phyloP scores from a whole-genome alignment of 2,329 filamentous ascomycete genomes.

The Talaromyces sp. region DNA sequence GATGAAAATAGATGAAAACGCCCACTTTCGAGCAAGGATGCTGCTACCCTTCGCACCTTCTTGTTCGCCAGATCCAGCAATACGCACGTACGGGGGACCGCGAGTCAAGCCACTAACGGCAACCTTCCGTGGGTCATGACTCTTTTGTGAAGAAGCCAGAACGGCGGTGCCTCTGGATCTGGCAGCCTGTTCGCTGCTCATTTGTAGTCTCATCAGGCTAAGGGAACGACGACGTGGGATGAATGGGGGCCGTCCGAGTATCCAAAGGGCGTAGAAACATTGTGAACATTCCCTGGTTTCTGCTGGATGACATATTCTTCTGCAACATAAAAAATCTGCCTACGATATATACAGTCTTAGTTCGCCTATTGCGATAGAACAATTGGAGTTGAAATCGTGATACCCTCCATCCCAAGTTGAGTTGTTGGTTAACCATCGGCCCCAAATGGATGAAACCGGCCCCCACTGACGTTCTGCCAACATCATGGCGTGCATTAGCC shows the following conservation, averaged over 20 bases:
- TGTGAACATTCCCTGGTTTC: background rate
- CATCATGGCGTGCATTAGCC: constrained; percentile 11
- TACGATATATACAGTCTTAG: background rate
- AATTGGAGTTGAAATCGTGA: background rate
- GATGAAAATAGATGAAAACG: background rate
- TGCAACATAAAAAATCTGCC: background rate
- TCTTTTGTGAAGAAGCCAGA: background rate
- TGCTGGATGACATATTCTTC: too few relatives aligned
- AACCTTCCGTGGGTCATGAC: constrained; percentile 1
- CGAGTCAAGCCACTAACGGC: constrained; percentile 4
- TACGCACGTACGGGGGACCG: background rate
- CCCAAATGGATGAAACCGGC: constrained; percentile 15
- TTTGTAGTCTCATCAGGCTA: background rate
- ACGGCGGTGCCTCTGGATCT: background rate
- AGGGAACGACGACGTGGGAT: background rate
- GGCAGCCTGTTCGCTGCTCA: background rate
- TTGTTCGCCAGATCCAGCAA: background rate
- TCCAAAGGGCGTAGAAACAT: background rate
- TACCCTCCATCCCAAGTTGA: background rate
- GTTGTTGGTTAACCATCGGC: background rate
- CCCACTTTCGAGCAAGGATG: background rate
- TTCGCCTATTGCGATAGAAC: background rate
- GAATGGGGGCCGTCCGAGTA: background rate
- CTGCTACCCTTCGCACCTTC: background rate
- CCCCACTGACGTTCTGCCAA: constrained; percentile 8